Base-by-base conservation (phyloP, 257 asterid genomes). In the Cynanchum wilfordii region DNA sequence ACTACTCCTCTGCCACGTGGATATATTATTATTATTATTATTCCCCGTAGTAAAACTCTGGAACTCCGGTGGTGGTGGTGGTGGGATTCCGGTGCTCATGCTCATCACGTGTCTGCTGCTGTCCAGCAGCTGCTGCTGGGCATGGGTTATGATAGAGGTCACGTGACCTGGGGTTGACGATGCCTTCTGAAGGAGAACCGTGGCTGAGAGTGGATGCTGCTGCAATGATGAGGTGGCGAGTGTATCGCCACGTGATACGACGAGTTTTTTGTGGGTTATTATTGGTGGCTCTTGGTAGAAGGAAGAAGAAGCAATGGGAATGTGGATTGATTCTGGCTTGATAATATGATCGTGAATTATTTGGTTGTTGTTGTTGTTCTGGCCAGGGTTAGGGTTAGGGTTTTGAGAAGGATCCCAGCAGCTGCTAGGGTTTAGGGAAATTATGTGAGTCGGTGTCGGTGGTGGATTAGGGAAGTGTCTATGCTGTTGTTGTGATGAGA, bases 141-240 rank as follows among this genome's bases (percentile, higher is more conserved):
- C 57, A 86, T 83, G 93, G 80, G 90, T 80, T 96, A 92, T 87
- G 64, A 82, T 79, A 79, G 96, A 87, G 58, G 84, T 78, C 77
- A 73, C 75, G 67, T 85, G 89, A 44, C 87, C 89, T 15, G 67
- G 67, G 10, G 79, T 60, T 4, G 82, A 62, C 2, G 90, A 87
- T 12, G 96, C 95, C 82, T 82, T 85, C 70, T 89, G 96, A 77
- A 92, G 93, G 75, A 92, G 84, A 16, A 88, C 92, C 5, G 96
- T 86, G 72, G 98, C 91, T 0, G 97, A 88, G 40, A 87, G 90
- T 10, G 75, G 74, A 76, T 67, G 72, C 0, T 67, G 72, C 0
- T 44, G 75, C 5, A 9, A 16, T 9, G 17, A 50, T 50, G 55
- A 50, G 55, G 75, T 49, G 47, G 47, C 10, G 9, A 42, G 47